phyloP scores from a whole-genome alignment of 163 green algal species.

The Picocystis sp. region DNA sequence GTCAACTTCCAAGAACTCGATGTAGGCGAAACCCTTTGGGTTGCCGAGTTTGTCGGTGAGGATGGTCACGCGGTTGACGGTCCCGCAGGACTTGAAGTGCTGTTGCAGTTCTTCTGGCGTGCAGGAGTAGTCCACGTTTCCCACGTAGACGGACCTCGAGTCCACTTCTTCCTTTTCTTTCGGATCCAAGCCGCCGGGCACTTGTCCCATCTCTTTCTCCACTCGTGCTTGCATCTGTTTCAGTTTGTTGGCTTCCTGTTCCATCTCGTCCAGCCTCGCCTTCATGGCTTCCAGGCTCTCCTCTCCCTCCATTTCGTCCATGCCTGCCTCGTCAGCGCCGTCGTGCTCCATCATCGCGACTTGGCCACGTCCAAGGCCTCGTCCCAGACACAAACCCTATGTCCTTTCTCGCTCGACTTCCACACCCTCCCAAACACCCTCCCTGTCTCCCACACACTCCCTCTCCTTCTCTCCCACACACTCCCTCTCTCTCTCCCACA shows the following conservation, averaged over 20 bases:
- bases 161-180: conserved; percentile 28
- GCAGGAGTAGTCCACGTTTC: conserved; percentile 77
- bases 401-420: no score
- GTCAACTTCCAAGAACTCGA: conserved; percentile 94
- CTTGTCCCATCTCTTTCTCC: conserved; percentile 17
- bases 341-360: no score
- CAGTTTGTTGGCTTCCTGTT: conserved; percentile 68
- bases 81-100: conserved; percentile 84
- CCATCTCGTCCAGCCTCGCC: conserved; percentile 69
- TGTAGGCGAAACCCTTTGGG: conserved; percentile 83
- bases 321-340: no score
- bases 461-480: no score
- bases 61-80: conserved; percentile 96
- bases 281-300: conserved; percentile 62
- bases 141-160: conserved; percentile 28
- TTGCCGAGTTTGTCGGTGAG: conserved; percentile 75
- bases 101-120: conserved; percentile 89
- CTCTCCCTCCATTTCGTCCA: no score
- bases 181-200: conserved; percentile 3
- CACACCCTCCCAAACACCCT: no score
- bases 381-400: no score
- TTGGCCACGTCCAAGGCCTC: no score
- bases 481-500: no score
- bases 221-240: conserved; percentile 35
- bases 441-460: no score